Evolutionary conservation across 1,284 basidiomycete species (phyloP).

Genomic region (Ganoderma meredithae): DNA sequence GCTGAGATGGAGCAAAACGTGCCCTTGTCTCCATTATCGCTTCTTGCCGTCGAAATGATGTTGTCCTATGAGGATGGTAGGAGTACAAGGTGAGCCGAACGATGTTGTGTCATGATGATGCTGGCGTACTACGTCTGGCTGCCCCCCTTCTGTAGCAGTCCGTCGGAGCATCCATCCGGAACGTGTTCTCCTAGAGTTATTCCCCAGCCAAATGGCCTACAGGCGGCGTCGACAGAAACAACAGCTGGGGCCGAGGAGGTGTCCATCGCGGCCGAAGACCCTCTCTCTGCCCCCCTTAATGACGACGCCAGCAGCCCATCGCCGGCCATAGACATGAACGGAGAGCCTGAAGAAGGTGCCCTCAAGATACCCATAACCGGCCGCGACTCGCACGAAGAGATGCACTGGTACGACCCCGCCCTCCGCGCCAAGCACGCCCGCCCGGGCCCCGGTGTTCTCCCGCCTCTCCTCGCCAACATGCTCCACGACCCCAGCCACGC

Average conservation of each 20-base stretch:
- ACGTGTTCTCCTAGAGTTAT: not conserved
- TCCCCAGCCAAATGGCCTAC: not conserved
- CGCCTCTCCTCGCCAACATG: conserved; percentile 66
- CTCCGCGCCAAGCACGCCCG: conserved; percentile 51
- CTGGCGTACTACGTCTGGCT: no score
- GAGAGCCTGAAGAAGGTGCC: conserved; percentile 32
- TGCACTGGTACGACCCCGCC: conserved; percentile 69
- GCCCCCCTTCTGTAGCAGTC: not conserved
- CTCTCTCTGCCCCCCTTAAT: not conserved
- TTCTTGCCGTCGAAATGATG: not conserved
- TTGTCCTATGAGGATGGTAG: not conserved
- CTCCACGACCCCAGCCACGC: conserved; percentile 75
- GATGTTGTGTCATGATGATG: not conserved
- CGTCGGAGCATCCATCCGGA: not conserved
- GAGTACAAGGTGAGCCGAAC: not conserved
- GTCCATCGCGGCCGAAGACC: not conserved
- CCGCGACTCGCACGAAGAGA: conserved; percentile 63
- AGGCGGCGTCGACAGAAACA: no score
- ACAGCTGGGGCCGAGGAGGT: not conserved
- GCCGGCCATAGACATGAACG: conserved; percentile 22
- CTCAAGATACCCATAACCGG: conserved; percentile 56
- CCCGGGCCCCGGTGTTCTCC: conserved; percentile 73
- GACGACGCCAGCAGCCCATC: not conserved
- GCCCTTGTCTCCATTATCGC: not conserved
- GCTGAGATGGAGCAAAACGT: not conserved